A percentile compares a stretch with the other conserved stretches of the same genome.
Evolutionary conservation across 352 stramenopile species (phyloP).

Genomic region (Pythium scleroteichum): DNA sequence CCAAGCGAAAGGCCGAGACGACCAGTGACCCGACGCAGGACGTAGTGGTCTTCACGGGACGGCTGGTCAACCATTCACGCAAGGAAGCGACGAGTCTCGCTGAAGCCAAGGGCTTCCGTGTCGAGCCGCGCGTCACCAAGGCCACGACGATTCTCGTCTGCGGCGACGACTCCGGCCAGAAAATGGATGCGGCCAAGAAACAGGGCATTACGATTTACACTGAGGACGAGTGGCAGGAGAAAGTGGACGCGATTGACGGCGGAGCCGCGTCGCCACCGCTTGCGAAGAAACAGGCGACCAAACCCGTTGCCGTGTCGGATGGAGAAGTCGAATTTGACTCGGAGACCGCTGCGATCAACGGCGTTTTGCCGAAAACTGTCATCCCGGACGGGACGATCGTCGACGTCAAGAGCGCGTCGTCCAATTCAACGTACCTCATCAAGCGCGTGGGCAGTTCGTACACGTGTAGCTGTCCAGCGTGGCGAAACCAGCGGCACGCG

Average conservation of each 20-base stretch:
- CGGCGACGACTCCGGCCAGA: slow-evolving; percentile 33
- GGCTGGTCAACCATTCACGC: slow-evolving; percentile 30
- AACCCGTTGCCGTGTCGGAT: not conserved
- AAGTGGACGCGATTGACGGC: slow-evolving; percentile 14
- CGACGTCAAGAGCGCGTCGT: slow-evolving; percentile 51
- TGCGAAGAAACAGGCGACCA: slow-evolving; percentile 13
- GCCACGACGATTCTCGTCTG: slow-evolving; percentile 36
- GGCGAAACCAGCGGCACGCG: slow-evolving; percentile 55
- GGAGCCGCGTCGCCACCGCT: slow-evolving; percentile 1
- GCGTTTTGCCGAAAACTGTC: slow-evolving; percentile 35
- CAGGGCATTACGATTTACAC: slow-evolving; percentile 28
- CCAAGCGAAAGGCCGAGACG: slow-evolving; percentile 27
- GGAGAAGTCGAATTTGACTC: slow-evolving; percentile 39
- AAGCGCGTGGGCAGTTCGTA: slow-evolving; percentile 54
- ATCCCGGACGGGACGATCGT: slow-evolving; percentile 44
- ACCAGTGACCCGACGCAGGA: not conserved
- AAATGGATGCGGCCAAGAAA: slow-evolving; percentile 36
- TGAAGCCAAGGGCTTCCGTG: slow-evolving; percentile 31
- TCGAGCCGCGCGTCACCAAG: slow-evolving; percentile 33
- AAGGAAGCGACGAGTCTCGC: slow-evolving; percentile 32
- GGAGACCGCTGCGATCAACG: slow-evolving; percentile 45
- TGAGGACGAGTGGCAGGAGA: slow-evolving; percentile 38
- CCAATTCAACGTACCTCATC: slow-evolving; percentile 54
- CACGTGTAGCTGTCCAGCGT: slow-evolving; percentile 67
- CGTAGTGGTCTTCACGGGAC: slow-evolving; percentile 34